Evolutionary conservation across 73 alveolate genomes (phyloP).

Genomic region (Durusdinium trenchii): DNA sequence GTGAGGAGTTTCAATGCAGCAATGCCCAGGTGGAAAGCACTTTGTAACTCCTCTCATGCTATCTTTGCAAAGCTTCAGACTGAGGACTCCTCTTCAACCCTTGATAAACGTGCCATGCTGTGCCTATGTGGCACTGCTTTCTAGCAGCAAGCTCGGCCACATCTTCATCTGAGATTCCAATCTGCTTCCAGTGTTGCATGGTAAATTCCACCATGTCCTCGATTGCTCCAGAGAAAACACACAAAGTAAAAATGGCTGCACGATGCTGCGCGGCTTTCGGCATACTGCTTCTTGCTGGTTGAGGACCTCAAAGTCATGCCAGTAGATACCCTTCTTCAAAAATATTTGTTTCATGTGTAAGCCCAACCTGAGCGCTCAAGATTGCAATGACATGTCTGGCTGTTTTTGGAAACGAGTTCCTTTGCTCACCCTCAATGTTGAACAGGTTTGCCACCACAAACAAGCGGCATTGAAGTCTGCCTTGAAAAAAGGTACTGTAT

Average conservation of each 20-base stretch:
- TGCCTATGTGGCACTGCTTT: slow-evolving; percentile 70
- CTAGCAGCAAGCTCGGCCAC: slow-evolving; percentile 65
- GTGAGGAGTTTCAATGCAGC: slow-evolving; percentile 46
- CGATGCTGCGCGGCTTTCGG: too few species aligned
- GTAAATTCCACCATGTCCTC: slow-evolving; percentile 57
- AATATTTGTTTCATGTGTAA: slow-evolving; percentile 58
- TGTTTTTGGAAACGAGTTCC: too few species aligned
- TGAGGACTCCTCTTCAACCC: not conserved
- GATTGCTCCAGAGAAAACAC: too few species aligned
- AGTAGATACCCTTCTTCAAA: slow-evolving; percentile 61
- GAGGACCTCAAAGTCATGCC: slow-evolving; percentile 57
- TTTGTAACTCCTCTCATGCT: slow-evolving; percentile 36
- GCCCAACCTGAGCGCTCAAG: slow-evolving; percentile 77
- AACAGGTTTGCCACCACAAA: too few species aligned
- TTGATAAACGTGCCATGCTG: not conserved
- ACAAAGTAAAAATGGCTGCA: too few species aligned
- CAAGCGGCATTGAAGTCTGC: too few species aligned
- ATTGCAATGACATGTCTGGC: too few species aligned
- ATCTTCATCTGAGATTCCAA: slow-evolving; percentile 77
- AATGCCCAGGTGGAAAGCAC: slow-evolving; percentile 70
- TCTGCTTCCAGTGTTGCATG: slow-evolving; percentile 32
- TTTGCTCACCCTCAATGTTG: too few species aligned
- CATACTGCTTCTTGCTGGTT: too few species aligned
- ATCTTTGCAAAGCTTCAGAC: not conserved
- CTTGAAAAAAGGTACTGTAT: too few species aligned